phyloP scores from a whole-genome alignment of 257 asterid species.

The Solanum lycopersicoides region DNA sequence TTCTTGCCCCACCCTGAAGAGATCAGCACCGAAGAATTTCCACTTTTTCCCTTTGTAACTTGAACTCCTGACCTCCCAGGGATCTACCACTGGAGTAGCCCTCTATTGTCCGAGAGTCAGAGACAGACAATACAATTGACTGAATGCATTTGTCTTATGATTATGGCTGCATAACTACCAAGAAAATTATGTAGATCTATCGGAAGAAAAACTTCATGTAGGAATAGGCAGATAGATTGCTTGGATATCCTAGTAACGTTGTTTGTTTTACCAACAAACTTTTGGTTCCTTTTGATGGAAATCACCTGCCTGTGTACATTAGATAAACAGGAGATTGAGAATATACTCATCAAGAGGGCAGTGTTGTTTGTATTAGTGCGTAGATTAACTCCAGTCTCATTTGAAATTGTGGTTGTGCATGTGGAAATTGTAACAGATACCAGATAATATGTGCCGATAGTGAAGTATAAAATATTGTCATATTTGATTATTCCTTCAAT shows the following conservation, averaged over 20 bases:
- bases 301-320: neutral
- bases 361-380: neutral
- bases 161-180: neutral
- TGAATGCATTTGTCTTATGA: neutral
- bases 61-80: neutral
- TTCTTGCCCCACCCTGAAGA: neutral
- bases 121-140: neutral
- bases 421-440: neutral
- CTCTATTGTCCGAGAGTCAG: neutral
- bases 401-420: neutral
- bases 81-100: neutral
- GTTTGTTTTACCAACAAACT: neutral
- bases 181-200: neutral
- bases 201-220: neutral
- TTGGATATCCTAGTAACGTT: neutral
- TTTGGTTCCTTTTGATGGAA: neutral
- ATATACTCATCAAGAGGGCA: neutral
- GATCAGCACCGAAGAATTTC: neutral
- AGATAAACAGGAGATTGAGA: neutral
- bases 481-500: neutral
- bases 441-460: neutral
- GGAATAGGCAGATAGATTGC: neutral
- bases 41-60: neutral
- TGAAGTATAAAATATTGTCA: neutral
- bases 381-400: neutral